Base-by-base conservation (phyloP, 140 eudicot species). In the Anethum foeniculum region DNA sequence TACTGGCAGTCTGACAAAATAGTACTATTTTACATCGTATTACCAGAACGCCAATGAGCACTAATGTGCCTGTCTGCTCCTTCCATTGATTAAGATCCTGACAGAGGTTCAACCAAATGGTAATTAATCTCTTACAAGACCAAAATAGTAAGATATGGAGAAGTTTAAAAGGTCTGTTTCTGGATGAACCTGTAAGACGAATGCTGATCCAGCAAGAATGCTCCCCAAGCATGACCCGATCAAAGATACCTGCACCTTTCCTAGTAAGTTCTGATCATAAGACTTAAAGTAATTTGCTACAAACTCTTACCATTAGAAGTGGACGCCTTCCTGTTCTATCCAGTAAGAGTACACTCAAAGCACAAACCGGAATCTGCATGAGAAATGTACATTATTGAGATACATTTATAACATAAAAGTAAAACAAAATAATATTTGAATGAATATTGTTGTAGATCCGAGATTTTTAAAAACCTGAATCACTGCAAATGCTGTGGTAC, bases 271-370 rank as follows among this genome's bases (percentile, higher is more conserved):
- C 76, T 5, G 23, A n/a, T 34, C 38, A 34, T n/a, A 41, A 0
- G 32, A 64, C 60, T 39, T 38, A 54, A 78, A 23, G 7, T 16
- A 41, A 41, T 41, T 41, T 41, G 46, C 23, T 39, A 60, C 44
- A 21, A 43, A 7, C n/a, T 51, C 84, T 76, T 43, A 86, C 89
- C 86, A 86, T 71, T 64, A 82, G 38, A 68, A 86, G 80, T 2
- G 85, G 74, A 0, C 86, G 89, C 36, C 89, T 39, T 36, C 89
- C 89, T 30, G 43, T 25, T 34, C 49, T 83, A 47, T 86, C 86
- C 64, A 83, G 43, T 36, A 83, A 76, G 28, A 75, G 7, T 69
- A 83, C 48, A 38, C 77, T 44, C 67, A 79, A 15, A 12, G 23
- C 21, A 27, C 80, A 38, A 52, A 78, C 56, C 12, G 79, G 78